A percentile compares a stretch with the other conserved stretches of the same genome.
These are phyloP conservation scores for Leucosporidium scottii DNA, from an alignment of 768 basidiomycete genomes.

Conservation along the genomic window DNA sequence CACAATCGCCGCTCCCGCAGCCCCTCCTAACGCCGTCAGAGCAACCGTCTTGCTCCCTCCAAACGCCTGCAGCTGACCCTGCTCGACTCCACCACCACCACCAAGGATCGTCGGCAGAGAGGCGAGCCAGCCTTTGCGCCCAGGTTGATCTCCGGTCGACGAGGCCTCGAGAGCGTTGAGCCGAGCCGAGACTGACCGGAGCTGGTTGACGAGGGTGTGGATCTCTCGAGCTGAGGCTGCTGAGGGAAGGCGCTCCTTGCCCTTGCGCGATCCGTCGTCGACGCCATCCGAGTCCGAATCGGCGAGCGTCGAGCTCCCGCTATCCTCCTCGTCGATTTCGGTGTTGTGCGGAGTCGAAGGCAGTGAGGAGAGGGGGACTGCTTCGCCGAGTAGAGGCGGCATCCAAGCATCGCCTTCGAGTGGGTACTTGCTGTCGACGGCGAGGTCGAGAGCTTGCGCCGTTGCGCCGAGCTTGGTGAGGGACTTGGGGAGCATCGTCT, in stretches of 20 bases:
- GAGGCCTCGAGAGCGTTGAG: constrained; percentile 19
- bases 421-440: neutral
- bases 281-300: neutral
- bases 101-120: constrained; percentile 1
- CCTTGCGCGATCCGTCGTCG: neutral
- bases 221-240: constrained; percentile 22
- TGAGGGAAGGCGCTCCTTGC: neutral
- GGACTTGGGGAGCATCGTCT: constrained; percentile 34
- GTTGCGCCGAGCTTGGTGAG: constrained; percentile 32
- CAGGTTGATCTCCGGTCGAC: neutral
- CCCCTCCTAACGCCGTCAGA: no score
- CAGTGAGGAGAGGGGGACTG: neutral
- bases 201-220: constrained; percentile 19
- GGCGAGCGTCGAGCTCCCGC: neutral
- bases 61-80: no score
- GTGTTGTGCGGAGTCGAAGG: neutral
- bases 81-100: no score
- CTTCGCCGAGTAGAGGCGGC: constrained; percentile 28
- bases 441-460: constrained; percentile 10
- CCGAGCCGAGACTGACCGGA: constrained; percentile 15
- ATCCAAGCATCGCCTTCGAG: constrained; percentile 21
- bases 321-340: neutral
- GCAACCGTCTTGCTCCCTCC: no score
- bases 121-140: constrained; percentile 6
- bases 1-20: no score